Evolutionary conservation across 2,329 filamentous ascomycete genomes (phyloP), one percentile per base, ranked within the genome.

Genomic region (Drechslerella dactyloides): DNA sequence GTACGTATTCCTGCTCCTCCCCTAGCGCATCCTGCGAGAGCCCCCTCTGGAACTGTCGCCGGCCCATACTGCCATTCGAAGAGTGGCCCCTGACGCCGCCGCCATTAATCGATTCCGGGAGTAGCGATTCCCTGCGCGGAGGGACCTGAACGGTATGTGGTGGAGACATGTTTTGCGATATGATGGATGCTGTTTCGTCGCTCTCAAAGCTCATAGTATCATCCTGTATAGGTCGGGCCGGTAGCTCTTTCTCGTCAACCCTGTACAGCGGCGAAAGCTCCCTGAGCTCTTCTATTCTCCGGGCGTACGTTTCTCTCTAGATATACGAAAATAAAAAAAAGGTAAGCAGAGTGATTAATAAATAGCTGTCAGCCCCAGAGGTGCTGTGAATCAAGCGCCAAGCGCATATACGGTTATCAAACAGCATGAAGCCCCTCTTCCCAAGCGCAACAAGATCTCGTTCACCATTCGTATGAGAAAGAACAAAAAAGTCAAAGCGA

Each of bases 261-360:
- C 73, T 69, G 52, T 81, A 75, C 75, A 83, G 77, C 79, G 84
- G 78, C 83, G 75, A 87, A 77, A 94, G 86, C 74, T 89, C 87
- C 76, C 90, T 86, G 44, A 99, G 83, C 79, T 99, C 94, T 53
- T 89, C 88, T 75, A 97, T 96, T 62, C 94, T 89, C 66, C 89
- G 91, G 57, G 89, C 91, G 79, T 99, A 99, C 1, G 93, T 97
- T 74, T 89, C 87, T 77, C 91, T 88, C 91, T 96, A 76, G 53
- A 63, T 44, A 50, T 24, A 17, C n/a, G n/a, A 15, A 7, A 37
- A 15, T 15, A 7, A 44, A 44, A 10, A 44, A n/a, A 44, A 5
- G 44, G 17, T 37, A 44, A 24, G 33, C 51, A 10, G 30, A 54
- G 35, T n/a, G 65, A 46, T 57, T 46, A 69, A 19, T 19, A 27